Base-by-base conservation (phyloP, 768 basidiomycete species). In the Neoboletus brunneissimus region DNA sequence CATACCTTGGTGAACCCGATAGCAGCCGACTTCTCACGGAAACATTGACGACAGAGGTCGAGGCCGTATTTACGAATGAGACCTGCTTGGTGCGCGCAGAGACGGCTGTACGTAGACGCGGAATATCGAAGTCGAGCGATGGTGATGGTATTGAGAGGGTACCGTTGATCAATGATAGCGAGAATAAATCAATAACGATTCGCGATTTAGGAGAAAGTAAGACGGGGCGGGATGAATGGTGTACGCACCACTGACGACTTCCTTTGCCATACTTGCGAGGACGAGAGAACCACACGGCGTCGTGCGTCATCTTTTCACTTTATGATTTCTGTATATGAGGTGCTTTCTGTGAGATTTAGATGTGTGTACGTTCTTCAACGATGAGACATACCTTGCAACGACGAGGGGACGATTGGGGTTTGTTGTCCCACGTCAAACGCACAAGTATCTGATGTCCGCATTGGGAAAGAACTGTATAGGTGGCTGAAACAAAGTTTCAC, bases 291-390 rank as follows among this genome's bases (percentile, higher is more conserved):
- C 94, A 97, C 78, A 97, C 87, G 68, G 93, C 88, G 83, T 95
- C 91, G 91, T 96, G 94, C 71, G 94, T 94, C 94, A 96, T 97
- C 78, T 85, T 87, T 49, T 93, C 90, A 94, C 93, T 79, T 83
- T 86, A 57, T 48, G 22, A 0, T 4, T 20, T 58, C 55, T 59
- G n/a, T n/a, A 3, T 22, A 51, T 29, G 52, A 59, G 40, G 45
- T 7, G 18, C 0, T 48, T 34, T 57, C 45, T 46, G 16, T 31
- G 12, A 25, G 42, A 32, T 20, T 20, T 5, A 9, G 29, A 32
- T 15, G 15, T 53, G 29, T 53, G 37, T 10, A 23, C 5, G 9
- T 50, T 42, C 22, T 42, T 22, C 41, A 46, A 15, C 18, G 5
- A 52, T 7, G 42, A 16, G n/a, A 51, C 54, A 31, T 41, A 72